Conservation (phyloP, 495 filamentous ascomycete genomes). For the Elaphomyces granulatus region DNA sequence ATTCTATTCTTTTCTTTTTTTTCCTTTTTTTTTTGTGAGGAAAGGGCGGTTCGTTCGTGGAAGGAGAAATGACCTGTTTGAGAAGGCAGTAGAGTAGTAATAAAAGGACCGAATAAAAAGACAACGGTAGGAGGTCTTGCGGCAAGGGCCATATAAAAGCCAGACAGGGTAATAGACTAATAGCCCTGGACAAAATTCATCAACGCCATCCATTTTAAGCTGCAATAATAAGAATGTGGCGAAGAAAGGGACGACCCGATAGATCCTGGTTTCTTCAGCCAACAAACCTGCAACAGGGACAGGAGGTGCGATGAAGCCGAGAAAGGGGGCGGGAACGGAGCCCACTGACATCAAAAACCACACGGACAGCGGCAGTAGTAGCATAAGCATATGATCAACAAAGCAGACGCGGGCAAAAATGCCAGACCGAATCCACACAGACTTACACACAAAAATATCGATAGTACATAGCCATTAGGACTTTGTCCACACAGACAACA, state of each 20-base stretch:
- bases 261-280: neutral
- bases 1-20: no score
- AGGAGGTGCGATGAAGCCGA: neutral
- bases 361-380: neutral
- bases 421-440: neutral
- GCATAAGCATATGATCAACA: neutral
- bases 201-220: neutral
- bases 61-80: neutral
- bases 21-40: no score
- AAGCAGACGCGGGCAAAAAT: neutral
- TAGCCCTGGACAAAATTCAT: neutral
- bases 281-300: neutral
- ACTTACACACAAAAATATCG: neutral
- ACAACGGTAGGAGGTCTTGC: no score
- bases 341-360: neutral
- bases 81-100: neutral
- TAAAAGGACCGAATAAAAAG: neutral
- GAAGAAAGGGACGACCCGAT: neutral
- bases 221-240: neutral
- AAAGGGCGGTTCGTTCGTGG: neutral
- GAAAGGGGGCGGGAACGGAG: neutral
- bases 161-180: neutral
- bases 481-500: neutral
- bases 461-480: neutral
- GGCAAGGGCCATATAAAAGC: neutral